These are phyloP conservation scores for Euclidium syriacum DNA, from an alignment of 345 rosid genomes.

Conservation along the genomic window DNA sequence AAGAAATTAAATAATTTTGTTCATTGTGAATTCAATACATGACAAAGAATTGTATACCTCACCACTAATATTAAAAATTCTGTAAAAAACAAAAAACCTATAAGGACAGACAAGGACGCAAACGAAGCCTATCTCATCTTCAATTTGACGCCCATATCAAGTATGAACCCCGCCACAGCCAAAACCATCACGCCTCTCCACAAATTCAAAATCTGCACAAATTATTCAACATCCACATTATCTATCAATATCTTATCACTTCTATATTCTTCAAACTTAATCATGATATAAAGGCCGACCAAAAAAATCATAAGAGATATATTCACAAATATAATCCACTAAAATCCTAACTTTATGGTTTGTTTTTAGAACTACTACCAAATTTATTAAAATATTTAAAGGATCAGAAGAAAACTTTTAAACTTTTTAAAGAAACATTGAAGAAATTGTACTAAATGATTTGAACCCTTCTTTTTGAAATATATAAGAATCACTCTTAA, in stretches of 20 bases:
- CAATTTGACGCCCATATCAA: conserved; percentile 12
- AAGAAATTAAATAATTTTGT: background rate
- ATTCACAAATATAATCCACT: background rate
- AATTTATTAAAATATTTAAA: background rate
- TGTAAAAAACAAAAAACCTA: background rate
- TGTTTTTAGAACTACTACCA: background rate
- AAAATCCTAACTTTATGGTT: background rate
- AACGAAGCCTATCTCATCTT: conserved; percentile 19
- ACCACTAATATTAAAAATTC: conserved; percentile 21
- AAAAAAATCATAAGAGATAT: background rate
- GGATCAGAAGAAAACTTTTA: background rate
- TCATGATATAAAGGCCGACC: too few species aligned
- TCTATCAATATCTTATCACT: conserved; percentile 11
- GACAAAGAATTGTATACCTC: conserved; percentile 30
- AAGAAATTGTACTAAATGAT: background rate
- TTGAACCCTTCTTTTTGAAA: background rate
- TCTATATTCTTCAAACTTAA: background rate
- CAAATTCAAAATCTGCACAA: conserved; percentile 38
- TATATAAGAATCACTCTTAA: background rate
- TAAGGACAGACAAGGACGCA: conserved; percentile 19
- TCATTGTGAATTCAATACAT: background rate
- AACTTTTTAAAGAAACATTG: background rate
- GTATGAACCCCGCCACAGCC: conserved; percentile 23
- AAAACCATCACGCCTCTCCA: conserved; percentile 29
- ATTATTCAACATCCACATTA: conserved; percentile 7